Base-by-base conservation (phyloP, 148 eudicot species). In the Fallopia convolvulus region DNA sequence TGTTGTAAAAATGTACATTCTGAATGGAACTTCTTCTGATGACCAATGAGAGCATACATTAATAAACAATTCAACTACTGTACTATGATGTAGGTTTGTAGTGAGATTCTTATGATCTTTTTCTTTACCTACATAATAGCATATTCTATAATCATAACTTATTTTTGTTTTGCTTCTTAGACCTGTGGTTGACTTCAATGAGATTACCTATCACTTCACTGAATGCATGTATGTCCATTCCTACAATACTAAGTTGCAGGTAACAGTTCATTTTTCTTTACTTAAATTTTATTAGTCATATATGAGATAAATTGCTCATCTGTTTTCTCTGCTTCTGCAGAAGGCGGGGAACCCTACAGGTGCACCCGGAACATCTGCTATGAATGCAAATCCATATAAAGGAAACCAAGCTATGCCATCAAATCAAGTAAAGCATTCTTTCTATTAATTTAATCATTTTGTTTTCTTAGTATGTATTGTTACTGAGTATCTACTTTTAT, bases 141-240 rank as follows among this genome's bases (percentile, higher is more conserved):
- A 2, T 65, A 65, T 13, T 65, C 41, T 3, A 65, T 65, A 12
- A 33, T 15, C 72, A 10, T 36, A 32, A 15, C 44, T 36, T 39
- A 6, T 26, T 36, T 30, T 39, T 68, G 44, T 68, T 36, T 33
- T 68, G 40, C 39, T 61, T 79, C 82, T 78, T 91, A 94, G 99
- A 90, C 97, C 97, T 75, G 78, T 94, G 78, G 85, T 79, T 46
- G 93, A 94, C 80, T 92, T 79, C 79, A 88, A 92, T 80, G 99
- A 94, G 84, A 79, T 94, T 61, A 74, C 93, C 32, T 84, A 75
- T 85, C 99, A 94, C 84, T 94, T 88, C 82, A 72, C 86, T 76
- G 97, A 92, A 83, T 92, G 97, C 78, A 84, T 87, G 26, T 87
- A 85, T 85, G 88, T 88, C 76, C 96, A 94, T 80, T 40, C 74